Base-by-base conservation (phyloP, 1,284 basidiomycete species). In the Erythrobasidium hasegawianum region DNA sequence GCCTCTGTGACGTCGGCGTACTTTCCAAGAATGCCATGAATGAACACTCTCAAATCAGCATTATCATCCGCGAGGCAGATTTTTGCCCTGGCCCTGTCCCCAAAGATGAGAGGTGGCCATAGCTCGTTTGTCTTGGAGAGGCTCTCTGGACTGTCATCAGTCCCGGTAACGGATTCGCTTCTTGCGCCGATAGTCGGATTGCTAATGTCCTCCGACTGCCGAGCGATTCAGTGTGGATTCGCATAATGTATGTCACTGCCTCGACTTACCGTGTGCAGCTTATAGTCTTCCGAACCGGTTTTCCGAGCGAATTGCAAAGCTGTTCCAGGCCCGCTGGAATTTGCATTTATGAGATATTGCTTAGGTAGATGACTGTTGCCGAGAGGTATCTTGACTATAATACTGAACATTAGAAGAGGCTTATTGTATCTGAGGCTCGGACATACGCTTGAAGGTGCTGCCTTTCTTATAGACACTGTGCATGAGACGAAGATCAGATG, bases 1-100 rank as follows among this genome's bases (percentile, higher is more conserved):
- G 69, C 71, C 29, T 69, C 65, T 2, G 71, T 53, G 20, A 75
- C 71, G 47, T 64, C 72, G 59, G 70, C 74, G 9, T 71, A 67
- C 53, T 70, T 72, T 24, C 68, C 53, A 13, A 75, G 68, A 0
- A 75, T 69, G 49, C 69, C 67, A 18, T 67, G 58, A 20, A 73
- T 70, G 64, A 73, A 75, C 9, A 54, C 22, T 41, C 72, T 68
- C 53, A 72, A 55, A 49, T 69, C 67, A 13, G 64, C 47, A 38
- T 69, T 68, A 41, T 70, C 67, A 43, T 71, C 70, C 8, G 56
- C 62, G 2, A 65, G 27, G 22, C 57, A 16, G 11, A 65, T 65
- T 1, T 55, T 20, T 2, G 62, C 62, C 13, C 53, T 39, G 13
- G 45, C 41, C 8, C 62, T 40, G 20, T 65, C 62, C 1, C 62